Evolutionary conservation across 2,329 filamentous ascomycete species (phyloP), one percentile per base, ranked within the genome.

Genomic region (Bipolaris sorokiniana): DNA sequence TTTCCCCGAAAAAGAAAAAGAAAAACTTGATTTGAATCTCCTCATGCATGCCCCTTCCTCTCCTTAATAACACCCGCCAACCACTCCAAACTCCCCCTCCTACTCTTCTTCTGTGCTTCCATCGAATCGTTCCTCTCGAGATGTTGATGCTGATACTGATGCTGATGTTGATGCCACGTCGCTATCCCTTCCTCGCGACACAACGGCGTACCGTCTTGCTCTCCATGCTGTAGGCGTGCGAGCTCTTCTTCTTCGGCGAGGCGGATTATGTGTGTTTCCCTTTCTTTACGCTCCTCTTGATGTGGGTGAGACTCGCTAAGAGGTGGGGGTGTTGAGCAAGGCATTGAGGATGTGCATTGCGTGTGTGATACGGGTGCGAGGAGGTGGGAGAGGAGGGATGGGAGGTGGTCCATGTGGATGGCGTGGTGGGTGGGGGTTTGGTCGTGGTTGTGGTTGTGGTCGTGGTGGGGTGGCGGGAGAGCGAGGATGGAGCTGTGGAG

Each of bases 131-230:
- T 28, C 2, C 26, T 2, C 9, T 10, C 26, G 2, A 1, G 1
- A 2, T 28, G 2, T 5, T 28, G 26, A 9, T 67, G 69, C 67
- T 7, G 23, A 7, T 23, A 6, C 23, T 5, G 23, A 5, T 23
- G 23, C 23, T 3, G 23, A 5, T 23, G 7, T 10, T 28, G 26
- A 28, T 67, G 69, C 67, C 64, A 67, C 28, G 31, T 56, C 33
- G 58, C 65, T 41, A 71, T 65, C 15, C 55, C 61, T 7, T 55
- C 58, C 48, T 71, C 68, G 37, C 68, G 55, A 44, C 65, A 66
- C 2, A 71, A 13, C 3, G 70, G 63, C 6, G 56, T 63, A 1
- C 68, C 69, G 37, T 70, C 66, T 37, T 57, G 55, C 5, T 54
- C 58, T 6, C 56, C 55, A 6, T 65, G 58, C 1, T 62, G 7